Evolutionary conservation across 2,329 filamentous ascomycete genomes (phyloP).

Genomic region (Fusarium xyrophilum): DNA sequence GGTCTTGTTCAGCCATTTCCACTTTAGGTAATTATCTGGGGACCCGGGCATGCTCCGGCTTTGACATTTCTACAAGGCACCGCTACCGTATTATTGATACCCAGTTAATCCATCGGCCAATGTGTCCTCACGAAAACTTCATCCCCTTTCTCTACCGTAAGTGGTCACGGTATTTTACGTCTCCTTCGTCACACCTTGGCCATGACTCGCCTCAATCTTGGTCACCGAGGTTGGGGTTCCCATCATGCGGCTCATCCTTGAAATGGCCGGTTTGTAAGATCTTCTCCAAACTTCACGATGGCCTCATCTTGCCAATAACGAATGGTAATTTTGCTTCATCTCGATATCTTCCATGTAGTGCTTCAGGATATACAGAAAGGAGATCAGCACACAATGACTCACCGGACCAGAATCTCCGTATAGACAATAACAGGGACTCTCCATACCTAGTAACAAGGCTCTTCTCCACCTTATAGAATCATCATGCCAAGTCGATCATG

Average conservation of each 20-base stretch:
- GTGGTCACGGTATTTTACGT: background rate
- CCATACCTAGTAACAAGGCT: background rate
- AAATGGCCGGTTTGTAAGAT: background rate
- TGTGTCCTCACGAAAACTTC: constrained; percentile 13
- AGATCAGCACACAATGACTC: background rate
- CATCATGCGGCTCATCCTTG: background rate
- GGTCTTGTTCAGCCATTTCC: constrained; percentile 20
- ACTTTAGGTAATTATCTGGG: background rate
- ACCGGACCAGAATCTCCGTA: constrained; percentile 7
- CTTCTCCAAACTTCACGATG: background rate
- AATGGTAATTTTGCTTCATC: background rate
- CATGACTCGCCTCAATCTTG: background rate
- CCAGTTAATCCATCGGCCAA: constrained; percentile 2
- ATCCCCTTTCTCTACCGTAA: background rate
- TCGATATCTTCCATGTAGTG: background rate
- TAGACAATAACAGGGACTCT: background rate
- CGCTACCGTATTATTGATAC: background rate
- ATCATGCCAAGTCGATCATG: background rate
- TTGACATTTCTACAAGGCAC: constrained; percentile 14
- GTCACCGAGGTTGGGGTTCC: background rate
- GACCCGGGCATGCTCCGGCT: background rate
- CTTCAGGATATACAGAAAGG: background rate
- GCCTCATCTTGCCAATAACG: background rate
- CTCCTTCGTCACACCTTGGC: background rate
- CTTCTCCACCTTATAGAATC: background rate